A percentile compares a stretch with the other conserved stretches of the same genome.
Conservation (phyloP, 1,284 basidiomycete genomes). For the Pulveroboletus sp. region DNA sequence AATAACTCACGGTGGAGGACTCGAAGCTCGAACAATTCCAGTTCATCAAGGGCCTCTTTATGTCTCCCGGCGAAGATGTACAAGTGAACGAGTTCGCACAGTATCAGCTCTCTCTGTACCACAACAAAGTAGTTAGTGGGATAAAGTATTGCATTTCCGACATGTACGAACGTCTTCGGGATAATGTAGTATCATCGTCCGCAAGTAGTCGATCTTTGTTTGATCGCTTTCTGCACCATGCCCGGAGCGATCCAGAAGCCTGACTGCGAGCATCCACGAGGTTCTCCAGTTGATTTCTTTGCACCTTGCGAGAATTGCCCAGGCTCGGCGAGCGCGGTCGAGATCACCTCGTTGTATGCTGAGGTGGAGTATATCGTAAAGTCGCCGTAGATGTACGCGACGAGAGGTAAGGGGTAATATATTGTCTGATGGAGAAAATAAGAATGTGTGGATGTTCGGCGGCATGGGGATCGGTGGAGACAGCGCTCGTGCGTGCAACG, state of each 20-base stretch:
- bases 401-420: slow-evolving; percentile 52
- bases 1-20: not conserved
- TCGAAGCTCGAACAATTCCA: slow-evolving; percentile 67
- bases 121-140: slow-evolving; percentile 17
- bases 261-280: slow-evolving; percentile 74
- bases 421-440: slow-evolving; percentile 55
- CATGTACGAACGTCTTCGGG: slow-evolving; percentile 56
- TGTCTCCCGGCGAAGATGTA: slow-evolving; percentile 60
- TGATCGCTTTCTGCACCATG: slow-evolving; percentile 34
- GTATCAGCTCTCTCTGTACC: slow-evolving; percentile 67
- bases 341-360: slow-evolving; percentile 72
- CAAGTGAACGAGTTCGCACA: slow-evolving; percentile 73
- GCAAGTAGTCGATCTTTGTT: slow-evolving; percentile 60
- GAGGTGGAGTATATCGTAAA: slow-evolving; percentile 75
- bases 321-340: slow-evolving; percentile 68
- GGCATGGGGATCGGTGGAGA: slow-evolving; percentile 17
- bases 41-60: slow-evolving; percentile 75
- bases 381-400: slow-evolving; percentile 68
- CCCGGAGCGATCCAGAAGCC: slow-evolving; percentile 49
- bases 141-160: not conserved
- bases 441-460: slow-evolving; percentile 43
- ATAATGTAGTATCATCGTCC: slow-evolving; percentile 66
- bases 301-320: slow-evolving; percentile 81
- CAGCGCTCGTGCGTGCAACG: not conserved
- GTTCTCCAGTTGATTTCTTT: slow-evolving; percentile 78